Conservation (phyloP, 1,284 basidiomycete genomes). For the Uromyces viciae-fabae region DNA sequence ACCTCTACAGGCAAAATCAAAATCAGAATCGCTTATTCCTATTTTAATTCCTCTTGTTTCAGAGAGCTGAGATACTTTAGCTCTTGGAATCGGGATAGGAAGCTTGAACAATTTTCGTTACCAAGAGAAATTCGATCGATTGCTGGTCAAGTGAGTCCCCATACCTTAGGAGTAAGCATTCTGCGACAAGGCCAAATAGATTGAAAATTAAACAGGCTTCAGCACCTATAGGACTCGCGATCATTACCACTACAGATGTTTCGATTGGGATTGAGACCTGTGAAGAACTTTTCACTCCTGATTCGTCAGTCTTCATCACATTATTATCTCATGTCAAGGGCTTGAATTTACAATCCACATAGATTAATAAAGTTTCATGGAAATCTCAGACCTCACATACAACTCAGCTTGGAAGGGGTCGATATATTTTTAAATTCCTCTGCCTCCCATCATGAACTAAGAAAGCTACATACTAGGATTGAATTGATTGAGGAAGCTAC, state of each 20-base stretch:
- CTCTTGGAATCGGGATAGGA: constrained; percentile 31
- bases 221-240: constrained; percentile 39
- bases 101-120: constrained; percentile 26
- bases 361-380: too few species aligned
- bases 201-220: constrained; percentile 16
- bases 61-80: constrained; percentile 44
- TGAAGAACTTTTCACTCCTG: constrained; percentile 44
- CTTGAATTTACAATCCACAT: too few species aligned
- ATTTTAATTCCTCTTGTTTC: too few species aligned
- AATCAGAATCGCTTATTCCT: not conserved
- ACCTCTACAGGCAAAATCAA: not conserved
- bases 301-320: constrained; percentile 25
- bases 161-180: not conserved
- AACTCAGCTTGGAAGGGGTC: constrained; percentile 39
- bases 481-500: constrained; percentile 41
- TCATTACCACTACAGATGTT: constrained; percentile 36
- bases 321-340: too few species aligned
- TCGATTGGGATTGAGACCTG: constrained; percentile 43
- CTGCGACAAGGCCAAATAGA: not conserved
- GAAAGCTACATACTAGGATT: constrained; percentile 38
- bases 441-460: constrained; percentile 42
- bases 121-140: constrained; percentile 18
- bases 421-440: constrained; percentile 40
- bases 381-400: constrained; percentile 36
- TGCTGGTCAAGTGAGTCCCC: constrained; percentile 27